phyloP scores from a whole-genome alignment of 1,284 basidiomycete genomes.

The Pascua sp. region DNA sequence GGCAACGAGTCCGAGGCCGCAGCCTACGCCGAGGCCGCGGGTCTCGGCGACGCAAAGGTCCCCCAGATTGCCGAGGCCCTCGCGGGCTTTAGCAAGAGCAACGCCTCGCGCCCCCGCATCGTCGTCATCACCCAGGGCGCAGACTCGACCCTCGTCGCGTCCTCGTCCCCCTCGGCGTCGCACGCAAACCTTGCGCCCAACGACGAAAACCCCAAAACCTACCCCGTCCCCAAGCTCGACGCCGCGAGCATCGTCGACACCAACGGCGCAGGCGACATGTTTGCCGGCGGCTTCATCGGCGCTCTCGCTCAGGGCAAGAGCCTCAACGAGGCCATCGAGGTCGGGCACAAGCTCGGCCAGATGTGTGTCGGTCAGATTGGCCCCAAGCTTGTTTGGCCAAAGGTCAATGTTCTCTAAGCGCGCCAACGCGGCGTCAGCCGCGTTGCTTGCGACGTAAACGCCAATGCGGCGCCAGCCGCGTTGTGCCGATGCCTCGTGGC shows the following conservation, averaged over 20 bases:
- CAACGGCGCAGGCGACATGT: conserved; percentile 98
- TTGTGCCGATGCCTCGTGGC: background rate
- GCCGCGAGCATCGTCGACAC: conserved; percentile 86
- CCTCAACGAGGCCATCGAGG: conserved; percentile 68
- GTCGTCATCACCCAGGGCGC: conserved; percentile 93
- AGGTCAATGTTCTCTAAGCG: conserved; percentile 36
- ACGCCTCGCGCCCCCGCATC: conserved; percentile 67
- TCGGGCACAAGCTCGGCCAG: conserved; percentile 82
- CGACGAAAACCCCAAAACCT: conserved; percentile 55
- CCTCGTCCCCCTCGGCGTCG: conserved; percentile 57
- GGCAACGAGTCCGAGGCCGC: conserved; percentile 94
- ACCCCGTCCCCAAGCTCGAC: conserved; percentile 62
- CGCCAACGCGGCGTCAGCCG: conserved; percentile 5
- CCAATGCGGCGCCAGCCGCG: conserved; percentile 9
- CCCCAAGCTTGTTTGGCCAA: conserved; percentile 43
- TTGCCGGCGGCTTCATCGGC: conserved; percentile 95
- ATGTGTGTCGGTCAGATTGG: conserved; percentile 84
- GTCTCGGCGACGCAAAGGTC: conserved; percentile 59
- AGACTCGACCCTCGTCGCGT: conserved; percentile 74
- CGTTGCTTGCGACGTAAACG: too few species aligned
- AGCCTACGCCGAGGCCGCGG: conserved; percentile 71
- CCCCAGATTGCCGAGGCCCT: conserved; percentile 67
- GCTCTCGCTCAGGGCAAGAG: conserved; percentile 77
- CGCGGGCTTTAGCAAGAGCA: conserved; percentile 62
- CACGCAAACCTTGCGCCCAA: conserved; percentile 43